Conservation (phyloP, 352 stramenopile genomes). For the Phytophthora ohioensis region DNA sequence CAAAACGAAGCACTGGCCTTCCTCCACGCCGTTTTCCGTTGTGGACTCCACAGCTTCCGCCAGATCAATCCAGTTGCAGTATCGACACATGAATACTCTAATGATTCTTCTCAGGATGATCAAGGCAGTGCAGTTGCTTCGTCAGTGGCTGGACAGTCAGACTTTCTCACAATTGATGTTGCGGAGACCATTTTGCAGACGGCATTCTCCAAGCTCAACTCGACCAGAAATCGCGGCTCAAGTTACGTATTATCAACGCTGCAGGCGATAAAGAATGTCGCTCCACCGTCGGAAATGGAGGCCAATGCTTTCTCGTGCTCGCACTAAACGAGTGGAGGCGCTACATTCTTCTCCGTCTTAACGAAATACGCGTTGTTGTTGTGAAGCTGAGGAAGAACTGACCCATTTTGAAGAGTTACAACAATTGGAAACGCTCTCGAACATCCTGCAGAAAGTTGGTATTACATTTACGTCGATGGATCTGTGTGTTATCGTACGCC, state of each 20-base stretch:
- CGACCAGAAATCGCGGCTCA: slow-evolving; percentile 57
- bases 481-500: slow-evolving; percentile 67
- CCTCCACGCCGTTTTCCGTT: slow-evolving; percentile 65
- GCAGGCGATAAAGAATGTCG: slow-evolving; percentile 1
- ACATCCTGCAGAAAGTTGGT: slow-evolving; percentile 59
- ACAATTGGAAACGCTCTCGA: slow-evolving; percentile 59
- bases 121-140: neutral
- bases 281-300: slow-evolving; percentile 33
- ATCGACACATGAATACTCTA: neutral
- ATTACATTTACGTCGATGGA: slow-evolving; percentile 66
- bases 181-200: slow-evolving; percentile 57
- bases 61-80: slow-evolving; percentile 47
- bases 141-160: slow-evolving; percentile 10
- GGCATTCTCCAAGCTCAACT: slow-evolving; percentile 57
- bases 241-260: slow-evolving; percentile 44
- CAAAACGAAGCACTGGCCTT: slow-evolving; percentile 80
- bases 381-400: slow-evolving; percentile 65
- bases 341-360: slow-evolving; percentile 75
- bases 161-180: slow-evolving; percentile 47
- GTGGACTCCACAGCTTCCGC: slow-evolving; percentile 64
- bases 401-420: slow-evolving; percentile 57
- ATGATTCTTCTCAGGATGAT: neutral
- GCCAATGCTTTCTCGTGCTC: slow-evolving; percentile 66
- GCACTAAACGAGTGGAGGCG: slow-evolving; percentile 73
- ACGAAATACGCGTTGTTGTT: slow-evolving; percentile 72